phyloP scores from a whole-genome alignment of 176 grass and related monocot species.

The Triticum turgidum region DNA sequence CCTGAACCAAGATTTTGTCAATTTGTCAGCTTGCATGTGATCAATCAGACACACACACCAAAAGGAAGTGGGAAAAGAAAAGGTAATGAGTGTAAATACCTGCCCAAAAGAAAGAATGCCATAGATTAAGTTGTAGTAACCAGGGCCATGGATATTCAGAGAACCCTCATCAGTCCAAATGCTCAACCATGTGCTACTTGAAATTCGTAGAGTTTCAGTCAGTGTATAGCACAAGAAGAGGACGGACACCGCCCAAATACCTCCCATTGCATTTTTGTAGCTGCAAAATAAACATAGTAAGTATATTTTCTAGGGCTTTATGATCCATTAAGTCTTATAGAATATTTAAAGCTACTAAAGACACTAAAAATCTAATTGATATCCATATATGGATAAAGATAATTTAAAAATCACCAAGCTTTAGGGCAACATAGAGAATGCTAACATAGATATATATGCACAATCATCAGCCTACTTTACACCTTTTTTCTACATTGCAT shows the following conservation, averaged over 20 bases:
- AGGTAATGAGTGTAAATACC: constrained; percentile 41
- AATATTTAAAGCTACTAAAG: not conserved
- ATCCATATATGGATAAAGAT: constrained; percentile 17
- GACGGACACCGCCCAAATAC: constrained; percentile 76
- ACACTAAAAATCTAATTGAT: constrained; percentile 2
- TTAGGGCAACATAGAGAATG: not conserved
- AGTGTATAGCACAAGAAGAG: constrained; percentile 76
- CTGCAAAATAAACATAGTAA: constrained; percentile 48
- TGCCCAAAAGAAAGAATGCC: constrained; percentile 81
- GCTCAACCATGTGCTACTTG: constrained; percentile 97
- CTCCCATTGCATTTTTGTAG: constrained; percentile 95
- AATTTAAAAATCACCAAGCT: constrained; percentile 3
- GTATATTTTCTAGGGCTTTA: constrained; percentile 35
- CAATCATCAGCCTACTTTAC: not conserved
- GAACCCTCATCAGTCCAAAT: constrained; percentile 93
- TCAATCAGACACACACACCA: not conserved
- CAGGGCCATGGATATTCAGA: constrained; percentile 58
- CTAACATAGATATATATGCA: not conserved
- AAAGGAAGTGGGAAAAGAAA: not conserved
- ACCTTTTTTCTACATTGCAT: not conserved
- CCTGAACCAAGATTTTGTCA: constrained; percentile 37
- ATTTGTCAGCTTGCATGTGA: constrained; percentile 6
- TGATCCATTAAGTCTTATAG: constrained; percentile 12
- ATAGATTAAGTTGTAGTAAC: constrained; percentile 93
- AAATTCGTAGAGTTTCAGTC: constrained; percentile 88